Percentiles rank a stretch among this genome's conserved stretches.
phyloP scores from a whole-genome alignment of 2,329 filamentous ascomycete genomes.

The Trichoderma brevicompactum region DNA sequence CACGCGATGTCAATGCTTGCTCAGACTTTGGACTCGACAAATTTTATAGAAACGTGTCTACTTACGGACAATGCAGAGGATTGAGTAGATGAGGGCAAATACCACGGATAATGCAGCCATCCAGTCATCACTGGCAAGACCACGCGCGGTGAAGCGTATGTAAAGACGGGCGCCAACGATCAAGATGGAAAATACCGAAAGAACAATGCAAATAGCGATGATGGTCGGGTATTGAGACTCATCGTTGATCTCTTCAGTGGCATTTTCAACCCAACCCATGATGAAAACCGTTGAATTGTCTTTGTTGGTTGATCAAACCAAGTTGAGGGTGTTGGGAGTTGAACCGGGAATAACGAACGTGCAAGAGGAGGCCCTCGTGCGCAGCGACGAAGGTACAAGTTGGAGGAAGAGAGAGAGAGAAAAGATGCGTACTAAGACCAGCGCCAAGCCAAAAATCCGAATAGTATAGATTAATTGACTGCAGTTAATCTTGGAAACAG shows the following conservation, averaged over 20 bases:
- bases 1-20: neutral
- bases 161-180: conserved; percentile 49
- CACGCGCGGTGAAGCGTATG: conserved; percentile 48
- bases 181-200: conserved; percentile 49
- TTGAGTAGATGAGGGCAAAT: conserved; percentile 55
- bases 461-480: neutral
- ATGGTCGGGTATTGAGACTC: conserved; percentile 55
- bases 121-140: conserved; percentile 55
- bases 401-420: neutral
- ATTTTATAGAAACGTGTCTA: conserved; percentile 19
- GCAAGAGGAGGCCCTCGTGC: conserved; percentile 10
- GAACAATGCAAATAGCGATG: conserved; percentile 51
- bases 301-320: neutral
- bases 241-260: conserved; percentile 50
- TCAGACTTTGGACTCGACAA: neutral
- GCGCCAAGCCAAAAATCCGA: neutral
- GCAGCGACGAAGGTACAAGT: neutral
- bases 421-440: neutral
- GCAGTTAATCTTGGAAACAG: neutral
- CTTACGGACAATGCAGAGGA: conserved; percentile 56
- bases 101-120: conserved; percentile 47
- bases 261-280: conserved; percentile 59
- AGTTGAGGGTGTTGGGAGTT: neutral
- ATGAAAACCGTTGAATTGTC: conserved; percentile 13
- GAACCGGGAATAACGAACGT: neutral